A percentile compares a stretch with the other conserved stretches of the same genome.
Evolutionary conservation across 2,329 filamentous ascomycete species (phyloP).

Genomic region (Neopestalotiopsis rosae): DNA sequence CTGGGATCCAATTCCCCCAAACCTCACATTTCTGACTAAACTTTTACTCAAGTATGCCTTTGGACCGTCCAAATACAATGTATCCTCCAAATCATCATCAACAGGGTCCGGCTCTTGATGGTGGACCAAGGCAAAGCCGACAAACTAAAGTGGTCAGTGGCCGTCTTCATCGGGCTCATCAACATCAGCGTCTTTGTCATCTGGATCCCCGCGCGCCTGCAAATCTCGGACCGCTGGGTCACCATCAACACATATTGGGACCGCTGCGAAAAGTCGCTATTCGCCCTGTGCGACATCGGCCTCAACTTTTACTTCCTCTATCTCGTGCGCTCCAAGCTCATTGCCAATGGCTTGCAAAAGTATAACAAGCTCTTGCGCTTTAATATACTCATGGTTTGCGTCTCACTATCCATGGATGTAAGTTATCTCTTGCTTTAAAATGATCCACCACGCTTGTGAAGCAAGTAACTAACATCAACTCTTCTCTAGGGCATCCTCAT

Average conservation of each 20-base stretch:
- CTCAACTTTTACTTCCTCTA: constrained; percentile 55
- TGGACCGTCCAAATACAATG: constrained; percentile 49
- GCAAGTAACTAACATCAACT: background rate
- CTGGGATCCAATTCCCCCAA: background rate
- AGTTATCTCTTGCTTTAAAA: constrained; percentile 9
- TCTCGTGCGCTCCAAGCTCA: constrained; percentile 47
- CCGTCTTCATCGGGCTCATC: constrained; percentile 46
- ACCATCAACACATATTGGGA: constrained; percentile 54
- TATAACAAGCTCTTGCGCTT: constrained; percentile 50
- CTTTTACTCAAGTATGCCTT: constrained; percentile 24
- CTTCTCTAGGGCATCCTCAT: constrained; percentile 38
- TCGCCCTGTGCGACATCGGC: constrained; percentile 47
- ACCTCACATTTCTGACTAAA: background rate
- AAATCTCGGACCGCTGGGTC: constrained; percentile 43
- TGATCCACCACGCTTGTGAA: background rate
- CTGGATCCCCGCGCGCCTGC: constrained; percentile 55
- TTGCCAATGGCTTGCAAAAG: constrained; percentile 50
- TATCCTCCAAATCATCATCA: constrained; percentile 57
- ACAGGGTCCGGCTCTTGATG: constrained; percentile 51
- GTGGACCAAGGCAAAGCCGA: constrained; percentile 40
- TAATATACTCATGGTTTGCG: constrained; percentile 50
- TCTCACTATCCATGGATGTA: constrained; percentile 50
- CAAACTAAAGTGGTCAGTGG: constrained; percentile 46
- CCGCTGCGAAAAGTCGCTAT: constrained; percentile 52
- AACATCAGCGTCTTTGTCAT: constrained; percentile 56